Evolutionary conservation across 2,329 filamentous ascomycete species (phyloP).

Genomic region (Penicillium paneum): DNA sequence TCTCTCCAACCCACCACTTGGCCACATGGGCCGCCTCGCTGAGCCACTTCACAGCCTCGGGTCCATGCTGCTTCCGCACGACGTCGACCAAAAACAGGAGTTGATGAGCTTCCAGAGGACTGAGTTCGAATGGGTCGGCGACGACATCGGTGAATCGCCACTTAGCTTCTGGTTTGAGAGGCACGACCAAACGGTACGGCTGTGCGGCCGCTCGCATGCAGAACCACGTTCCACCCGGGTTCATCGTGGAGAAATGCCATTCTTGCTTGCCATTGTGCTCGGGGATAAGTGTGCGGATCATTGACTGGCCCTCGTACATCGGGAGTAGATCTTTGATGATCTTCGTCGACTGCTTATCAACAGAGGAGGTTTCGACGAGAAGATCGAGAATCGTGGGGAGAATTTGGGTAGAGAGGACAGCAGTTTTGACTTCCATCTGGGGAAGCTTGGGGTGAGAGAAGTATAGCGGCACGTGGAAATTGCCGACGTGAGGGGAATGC

Average conservation of each 20-base stretch:
- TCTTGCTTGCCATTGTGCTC: conserved; percentile 34
- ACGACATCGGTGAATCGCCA: conserved; percentile 37
- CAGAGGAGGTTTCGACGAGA: conserved; percentile 41
- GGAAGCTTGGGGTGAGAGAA: conserved; percentile 27
- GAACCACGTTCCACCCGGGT: conserved; percentile 49
- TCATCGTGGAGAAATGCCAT: conserved; percentile 38
- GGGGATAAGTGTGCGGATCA: conserved; percentile 42
- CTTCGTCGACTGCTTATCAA: conserved; percentile 33
- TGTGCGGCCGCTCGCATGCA: conserved; percentile 70
- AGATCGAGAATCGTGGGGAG: conserved; percentile 49
- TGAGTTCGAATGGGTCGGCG: conserved; percentile 35
- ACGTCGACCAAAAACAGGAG: conserved; percentile 25
- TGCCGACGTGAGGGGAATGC: conserved; percentile 26
- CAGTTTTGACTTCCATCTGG: conserved; percentile 18
- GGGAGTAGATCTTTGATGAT: conserved; percentile 42
- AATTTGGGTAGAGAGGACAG: conserved; percentile 34
- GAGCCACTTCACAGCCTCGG: conserved; percentile 36
- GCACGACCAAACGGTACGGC: conserved; percentile 67
- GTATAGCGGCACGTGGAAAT: conserved; percentile 28
- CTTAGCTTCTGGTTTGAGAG: conserved; percentile 69
- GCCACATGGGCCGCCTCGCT: conserved; percentile 35
- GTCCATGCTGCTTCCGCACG: conserved; percentile 29
- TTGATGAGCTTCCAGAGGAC: conserved; percentile 33
- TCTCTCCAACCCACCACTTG: conserved; percentile 42
- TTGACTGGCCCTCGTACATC: conserved; percentile 49